Evolutionary conservation across 2,329 filamentous ascomycete genomes (phyloP).

Genomic region (Sporothrix brasiliensis): DNA sequence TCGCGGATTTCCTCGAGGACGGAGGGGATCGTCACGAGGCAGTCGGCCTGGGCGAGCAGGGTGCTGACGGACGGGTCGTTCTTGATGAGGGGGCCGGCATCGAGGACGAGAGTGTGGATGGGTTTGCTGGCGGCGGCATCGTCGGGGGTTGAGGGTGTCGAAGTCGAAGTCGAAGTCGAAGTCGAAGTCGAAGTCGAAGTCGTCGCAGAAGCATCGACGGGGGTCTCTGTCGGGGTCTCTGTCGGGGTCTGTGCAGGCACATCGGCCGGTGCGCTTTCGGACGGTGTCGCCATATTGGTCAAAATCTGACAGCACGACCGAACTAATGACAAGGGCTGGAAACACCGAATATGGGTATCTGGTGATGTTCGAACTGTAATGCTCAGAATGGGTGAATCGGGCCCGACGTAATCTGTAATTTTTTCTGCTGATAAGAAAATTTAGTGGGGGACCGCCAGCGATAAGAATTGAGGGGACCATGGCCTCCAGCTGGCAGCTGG

Average conservation of each 20-base stretch:
- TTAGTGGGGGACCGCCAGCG: constrained; percentile 12
- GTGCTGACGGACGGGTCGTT: constrained; percentile 86
- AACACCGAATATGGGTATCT: neutral
- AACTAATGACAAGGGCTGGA: neutral
- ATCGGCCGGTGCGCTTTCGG: constrained; percentile 16
- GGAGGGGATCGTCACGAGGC: constrained; percentile 79
- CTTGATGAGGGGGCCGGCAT: constrained; percentile 90
- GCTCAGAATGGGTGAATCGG: neutral
- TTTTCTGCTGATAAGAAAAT: constrained; percentile 29
- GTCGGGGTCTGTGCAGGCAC: constrained; percentile 12
- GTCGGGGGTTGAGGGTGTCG: neutral
- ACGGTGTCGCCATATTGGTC: neutral
- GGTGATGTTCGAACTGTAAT: neutral
- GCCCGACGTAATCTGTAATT: constrained; percentile 31
- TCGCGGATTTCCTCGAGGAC: constrained; percentile 90
- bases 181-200: neutral
- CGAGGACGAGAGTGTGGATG: constrained; percentile 81
- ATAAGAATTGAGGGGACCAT: neutral
- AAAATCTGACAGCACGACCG: neutral
- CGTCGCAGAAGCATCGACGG: neutral
- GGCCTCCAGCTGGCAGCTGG: constrained; percentile 8
- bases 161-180: neutral
- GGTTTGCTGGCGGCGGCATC: constrained; percentile 56
- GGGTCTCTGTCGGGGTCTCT: neutral
- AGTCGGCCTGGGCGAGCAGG: constrained; percentile 74